phyloP scores from a whole-genome alignment of 768 basidiomycete genomes.

The Piloderma croceum region DNA sequence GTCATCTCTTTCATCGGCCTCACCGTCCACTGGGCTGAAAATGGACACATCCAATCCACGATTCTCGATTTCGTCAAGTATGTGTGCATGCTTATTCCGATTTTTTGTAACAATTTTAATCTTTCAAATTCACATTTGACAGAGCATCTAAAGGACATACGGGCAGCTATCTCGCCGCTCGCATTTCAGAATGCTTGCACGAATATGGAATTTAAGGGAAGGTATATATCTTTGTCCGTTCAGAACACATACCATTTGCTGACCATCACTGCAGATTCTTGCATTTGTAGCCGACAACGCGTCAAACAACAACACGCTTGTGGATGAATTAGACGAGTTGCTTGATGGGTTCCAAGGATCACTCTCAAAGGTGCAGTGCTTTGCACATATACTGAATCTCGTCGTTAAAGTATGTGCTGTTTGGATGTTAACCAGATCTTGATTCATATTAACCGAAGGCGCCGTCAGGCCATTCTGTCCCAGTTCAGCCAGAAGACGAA shows the following conservation, averaged over 20 bases:
- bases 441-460: conserved; percentile 1
- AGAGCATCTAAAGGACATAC: conserved; percentile 23
- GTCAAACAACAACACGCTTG: too few relatives aligned
- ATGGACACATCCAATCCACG: conserved; percentile 13
- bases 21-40: conserved; percentile 15
- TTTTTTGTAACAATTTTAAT: too few relatives aligned
- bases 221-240: conserved; percentile 11
- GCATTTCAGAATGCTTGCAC: conserved; percentile 17
- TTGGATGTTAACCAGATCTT: too few relatives aligned
- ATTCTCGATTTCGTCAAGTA: conserved; percentile 21
- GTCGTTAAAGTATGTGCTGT: conserved; percentile 21
- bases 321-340: conserved; percentile 10
- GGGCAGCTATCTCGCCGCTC: conserved; percentile 21
- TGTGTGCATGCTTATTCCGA: too few relatives aligned
- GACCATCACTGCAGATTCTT: conserved; percentile 17
- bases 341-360: conserved; percentile 15
- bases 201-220: conserved; percentile 25
- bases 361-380: conserved; percentile 17
- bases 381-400: conserved; percentile 27
- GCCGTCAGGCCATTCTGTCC: conserved; percentile 18
- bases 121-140: background rate
- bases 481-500: too few relatives aligned
- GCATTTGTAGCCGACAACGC: conserved; percentile 25
- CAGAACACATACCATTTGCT: background rate
- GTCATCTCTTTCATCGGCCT: conserved; percentile 27